Percentiles rank a stretch among this genome's conserved stretches.
These are phyloP conservation scores for Platismatia glauca DNA, from an alignment of 495 filamentous ascomycete species.

Conservation along the genomic window DNA sequence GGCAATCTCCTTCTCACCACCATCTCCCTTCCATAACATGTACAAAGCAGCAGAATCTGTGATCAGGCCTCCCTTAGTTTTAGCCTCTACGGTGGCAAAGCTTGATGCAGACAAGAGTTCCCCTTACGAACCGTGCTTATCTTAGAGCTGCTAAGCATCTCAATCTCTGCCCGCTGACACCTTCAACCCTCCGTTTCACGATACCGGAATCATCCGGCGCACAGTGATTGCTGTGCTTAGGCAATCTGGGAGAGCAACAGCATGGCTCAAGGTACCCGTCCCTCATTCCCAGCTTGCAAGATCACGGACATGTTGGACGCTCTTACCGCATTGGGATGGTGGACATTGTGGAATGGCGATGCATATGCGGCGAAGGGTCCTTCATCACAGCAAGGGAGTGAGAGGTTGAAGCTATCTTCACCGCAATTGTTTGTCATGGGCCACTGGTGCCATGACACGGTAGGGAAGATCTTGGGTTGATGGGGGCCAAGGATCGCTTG, in stretches of 20 bases:
- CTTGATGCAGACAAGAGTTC: background rate
- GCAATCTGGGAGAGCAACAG: background rate
- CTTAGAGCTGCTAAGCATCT: background rate
- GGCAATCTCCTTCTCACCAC: background rate
- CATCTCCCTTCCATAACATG: background rate
- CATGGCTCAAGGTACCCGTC: background rate
- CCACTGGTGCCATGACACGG: too few relatives aligned
- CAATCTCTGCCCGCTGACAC: background rate
- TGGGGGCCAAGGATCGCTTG: background rate
- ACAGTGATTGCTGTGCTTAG: background rate
- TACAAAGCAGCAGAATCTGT: background rate
- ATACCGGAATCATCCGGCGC: background rate
- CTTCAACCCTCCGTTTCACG: background rate
- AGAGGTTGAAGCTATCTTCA: conserved; percentile 14
- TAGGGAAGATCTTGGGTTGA: too few relatives aligned
- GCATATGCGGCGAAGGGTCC: background rate
- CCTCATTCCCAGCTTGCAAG: too few relatives aligned
- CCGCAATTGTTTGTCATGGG: conserved; percentile 22
- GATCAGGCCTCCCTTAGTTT: background rate
- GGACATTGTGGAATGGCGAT: background rate
- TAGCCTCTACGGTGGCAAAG: background rate
- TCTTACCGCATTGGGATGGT: background rate
- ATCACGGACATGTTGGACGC: background rate
- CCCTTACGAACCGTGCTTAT: background rate
- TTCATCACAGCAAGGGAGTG: background rate